phyloP scores from a whole-genome alignment of 441 rosid species.

The Populus hybrid region DNA sequence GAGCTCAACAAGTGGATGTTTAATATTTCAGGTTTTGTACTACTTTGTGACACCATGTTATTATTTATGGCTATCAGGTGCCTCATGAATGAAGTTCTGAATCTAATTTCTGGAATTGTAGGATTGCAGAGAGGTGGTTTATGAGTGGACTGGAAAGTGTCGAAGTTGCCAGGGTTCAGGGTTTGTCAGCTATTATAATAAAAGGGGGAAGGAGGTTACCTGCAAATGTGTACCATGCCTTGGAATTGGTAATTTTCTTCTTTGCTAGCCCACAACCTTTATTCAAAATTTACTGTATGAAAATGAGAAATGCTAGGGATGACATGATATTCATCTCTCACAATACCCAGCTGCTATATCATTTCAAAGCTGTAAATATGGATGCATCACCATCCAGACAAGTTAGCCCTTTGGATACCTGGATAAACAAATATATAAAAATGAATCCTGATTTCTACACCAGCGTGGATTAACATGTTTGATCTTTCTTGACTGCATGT shows the following conservation, averaged over 20 bases:
- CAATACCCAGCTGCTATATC: background rate
- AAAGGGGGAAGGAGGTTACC: slow-evolving; percentile 71
- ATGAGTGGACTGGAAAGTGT: slow-evolving; percentile 96
- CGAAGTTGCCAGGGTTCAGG: slow-evolving; percentile 91
- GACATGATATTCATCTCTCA: background rate
- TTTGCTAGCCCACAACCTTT: background rate
- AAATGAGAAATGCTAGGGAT: background rate
- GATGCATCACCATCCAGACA: background rate
- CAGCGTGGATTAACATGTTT: background rate
- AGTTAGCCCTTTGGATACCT: background rate
- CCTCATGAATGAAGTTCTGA: slow-evolving; percentile 2
- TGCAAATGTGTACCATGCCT: slow-evolving; percentile 92
- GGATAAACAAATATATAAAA: background rate
- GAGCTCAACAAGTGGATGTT: background rate
- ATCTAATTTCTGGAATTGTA: slow-evolving; percentile 30
- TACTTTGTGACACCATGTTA: background rate
- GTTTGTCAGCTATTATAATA: slow-evolving; percentile 70
- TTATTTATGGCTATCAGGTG: background rate
- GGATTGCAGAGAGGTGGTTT: slow-evolving; percentile 85
- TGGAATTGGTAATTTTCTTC: slow-evolving; percentile 61
- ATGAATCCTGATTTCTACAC: background rate
- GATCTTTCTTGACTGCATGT: background rate
- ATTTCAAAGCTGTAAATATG: background rate
- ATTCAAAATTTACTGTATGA: background rate
- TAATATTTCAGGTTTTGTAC: background rate